A percentile compares a stretch with the other conserved stretches of the same genome.
These are phyloP conservation scores for Cladosporium sp. DNA, from an alignment of 2,329 filamentous ascomycete species.

Conservation along the genomic window DNA sequence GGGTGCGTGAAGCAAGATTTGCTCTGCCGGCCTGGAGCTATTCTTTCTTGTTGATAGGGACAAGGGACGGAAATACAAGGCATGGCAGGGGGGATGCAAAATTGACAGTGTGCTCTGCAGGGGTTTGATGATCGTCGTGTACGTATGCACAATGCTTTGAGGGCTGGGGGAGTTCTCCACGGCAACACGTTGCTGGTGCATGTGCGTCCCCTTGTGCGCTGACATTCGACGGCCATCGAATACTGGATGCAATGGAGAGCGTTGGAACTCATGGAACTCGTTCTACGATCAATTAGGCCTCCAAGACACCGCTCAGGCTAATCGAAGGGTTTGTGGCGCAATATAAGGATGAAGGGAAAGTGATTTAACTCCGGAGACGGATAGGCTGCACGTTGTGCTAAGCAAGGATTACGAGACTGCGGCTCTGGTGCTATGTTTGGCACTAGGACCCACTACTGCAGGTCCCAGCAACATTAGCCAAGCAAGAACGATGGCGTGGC, in stretches of 20 bases:
- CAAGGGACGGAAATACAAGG: constrained; percentile 6
- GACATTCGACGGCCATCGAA: not conserved
- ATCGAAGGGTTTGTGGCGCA: constrained; percentile 8
- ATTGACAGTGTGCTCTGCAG: not conserved
- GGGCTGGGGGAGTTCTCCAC: constrained; percentile 10
- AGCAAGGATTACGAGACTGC: constrained; percentile 16
- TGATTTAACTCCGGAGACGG: constrained; percentile 15
- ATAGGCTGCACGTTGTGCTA: constrained; percentile 17
- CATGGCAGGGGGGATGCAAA: constrained; percentile 1
- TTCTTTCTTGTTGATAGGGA: not conserved
- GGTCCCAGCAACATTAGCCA: constrained; percentile 16
- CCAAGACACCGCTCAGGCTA: not conserved
- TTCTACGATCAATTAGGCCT: too few relatives aligned
- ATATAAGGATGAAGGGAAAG: constrained; percentile 8
- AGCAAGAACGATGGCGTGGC: constrained; percentile 17
- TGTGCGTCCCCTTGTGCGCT: not conserved
- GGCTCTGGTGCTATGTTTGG: constrained; percentile 12
- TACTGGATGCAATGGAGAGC: not conserved
- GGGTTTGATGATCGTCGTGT: constrained; percentile 7
- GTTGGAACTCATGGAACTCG: not conserved
- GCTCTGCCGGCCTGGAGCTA: not conserved
- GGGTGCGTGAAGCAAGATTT: not conserved
- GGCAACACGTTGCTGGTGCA: constrained; percentile 3
- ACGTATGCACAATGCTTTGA: constrained; percentile 5
- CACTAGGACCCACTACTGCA: constrained; percentile 15